Base-by-base conservation (phyloP, 768 basidiomycete genomes). In the Termitomyces sp. region DNA sequence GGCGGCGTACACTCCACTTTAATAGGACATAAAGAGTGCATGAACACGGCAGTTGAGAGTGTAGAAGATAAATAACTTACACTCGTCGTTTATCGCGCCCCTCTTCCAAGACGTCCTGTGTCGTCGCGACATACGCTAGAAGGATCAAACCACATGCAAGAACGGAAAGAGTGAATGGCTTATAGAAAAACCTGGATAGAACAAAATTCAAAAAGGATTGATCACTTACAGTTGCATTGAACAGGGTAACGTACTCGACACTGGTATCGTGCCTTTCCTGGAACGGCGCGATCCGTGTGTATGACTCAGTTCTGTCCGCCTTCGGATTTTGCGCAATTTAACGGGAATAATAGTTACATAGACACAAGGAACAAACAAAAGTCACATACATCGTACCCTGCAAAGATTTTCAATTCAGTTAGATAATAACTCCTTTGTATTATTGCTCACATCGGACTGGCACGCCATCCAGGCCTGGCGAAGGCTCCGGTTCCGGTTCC, bases 221-320 rank as follows among this genome's bases (percentile, higher is more conserved):
- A 53, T 53, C 42, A 53, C 38, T 49, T 14, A 37, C 35, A 17
- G 17, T 37, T 12, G 15, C 15, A 15, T 52, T 34, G 21, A 5
- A 11, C 12, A 30, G 15, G 41, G 51, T 48, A 28, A 74, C 85
- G 62, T 62, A 90, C 90, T 92, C 91, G 58, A 93, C 79, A 60
- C 83, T 88, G 22, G 90, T 89, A 65, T 93, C 90, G 66, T 84
- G 79, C 64, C 77, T 83, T 72, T 91, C 88, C 68, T 92, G 89
- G 67, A 93, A 93, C 26, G 90, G 90, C 45, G 77, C 76, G 61
- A 90, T 93, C 55, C 84, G 80, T 19, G 90, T 93, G 65, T 93
- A 93, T 10, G 90, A 63, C 68, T 93, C 90, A 45, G 86, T 84
- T 60, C 89, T 84, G 71, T 93, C 82, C 55, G 91, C 91, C 90